Evolutionary conservation across 2,329 filamentous ascomycete species (phyloP), one percentile per base, ranked within the genome.

Genomic region (Lasiodiplodia citricola): DNA sequence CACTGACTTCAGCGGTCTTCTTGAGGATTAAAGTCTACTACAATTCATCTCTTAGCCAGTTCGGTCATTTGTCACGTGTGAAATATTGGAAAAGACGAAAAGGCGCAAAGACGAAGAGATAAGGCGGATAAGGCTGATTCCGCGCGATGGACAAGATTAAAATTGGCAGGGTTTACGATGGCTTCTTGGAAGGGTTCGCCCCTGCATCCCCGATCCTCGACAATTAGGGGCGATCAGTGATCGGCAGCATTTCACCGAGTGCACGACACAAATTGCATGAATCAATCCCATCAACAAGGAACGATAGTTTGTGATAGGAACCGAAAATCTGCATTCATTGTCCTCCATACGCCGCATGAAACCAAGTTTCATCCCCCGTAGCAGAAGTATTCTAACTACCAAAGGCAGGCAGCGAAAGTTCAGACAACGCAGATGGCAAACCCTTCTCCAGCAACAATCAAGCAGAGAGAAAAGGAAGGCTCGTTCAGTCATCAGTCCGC

Each of bases 381-480:
- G 47, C 28, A 52, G 23, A 31, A 4, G 28, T 37, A 23, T 35
- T n/a, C 47, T 52, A 51, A 35, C 60, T 64, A 41, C 47, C 23
- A 25, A 64, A 52, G 28, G 47, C 14, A 38, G 38, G 14, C 11
- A 31, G 37, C 25, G 41, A 18, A 23, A 8, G 11, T 16, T 18
- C n/a, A 64, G 23, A 64, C 41, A 63, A 28, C 51, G 60, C 60
- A 64, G 47, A 38, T 52, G 13, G 60, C 60, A 52, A 28, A 52
- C 41, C 18, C 18, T 62, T 51, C 58, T 50, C 56, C 23, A 58
- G 25, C 58, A 50, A 50, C 41, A 14, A 18, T 2, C 3, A 62
- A 47, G 58, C 41, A 50, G 25, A 44, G 54, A 56, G 58, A 31
- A 37, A 62, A 51, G 18, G 58, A 50, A 35, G 50, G 58, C 58